Base-by-base conservation (phyloP, 192 early-diverging fungal species). In the Podochytrium sp. region DNA sequence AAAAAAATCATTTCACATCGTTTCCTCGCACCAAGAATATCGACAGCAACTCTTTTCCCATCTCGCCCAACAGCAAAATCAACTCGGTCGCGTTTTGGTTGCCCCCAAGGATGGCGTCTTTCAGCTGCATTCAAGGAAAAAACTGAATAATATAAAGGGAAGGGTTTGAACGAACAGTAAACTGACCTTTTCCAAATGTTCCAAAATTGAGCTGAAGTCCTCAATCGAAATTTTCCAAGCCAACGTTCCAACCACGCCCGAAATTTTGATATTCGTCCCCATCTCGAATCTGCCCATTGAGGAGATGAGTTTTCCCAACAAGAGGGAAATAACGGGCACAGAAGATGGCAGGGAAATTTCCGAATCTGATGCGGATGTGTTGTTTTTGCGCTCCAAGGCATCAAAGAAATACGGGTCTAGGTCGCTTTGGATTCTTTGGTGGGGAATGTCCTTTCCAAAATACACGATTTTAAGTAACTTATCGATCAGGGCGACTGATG, bases 391-490 rank as follows among this genome's bases (percentile, higher is more conserved):
- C 25, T 65, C 63, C 14, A 65, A 29, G 7, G 63, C 63, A 4
- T 65, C 63, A 29, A 65, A 65, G 47, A 65, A 65, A 42, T 65
- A 65, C 0, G 63, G 40, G 29, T 65, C 63, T 23, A 65, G 29
- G 29, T 65, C 63, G 25, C 30, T 40, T 49, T 65, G 63, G 29
- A 65, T 40, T 18, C 7, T 49, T 0, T 25, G 35, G 2, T 38
- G 43, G 18, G 55, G 55, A 14, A 57, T 29, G 2, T 18, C n/a
- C 18, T 25, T 16, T 38, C 40, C 63, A 25, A 65, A 16, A 29
- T 65, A 65, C 1, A 35, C 38, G 39, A 65, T 12, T 65, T 65
- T 41, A 3, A 65, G 63, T n/a, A 47, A 39, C 5, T n/a, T 12
- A 29, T 47, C 63, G 27, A 47, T 35, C 7, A 43, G 6, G 23